Conservation (phyloP, 2,329 filamentous ascomycete species). For the Alternaria burnsii region DNA sequence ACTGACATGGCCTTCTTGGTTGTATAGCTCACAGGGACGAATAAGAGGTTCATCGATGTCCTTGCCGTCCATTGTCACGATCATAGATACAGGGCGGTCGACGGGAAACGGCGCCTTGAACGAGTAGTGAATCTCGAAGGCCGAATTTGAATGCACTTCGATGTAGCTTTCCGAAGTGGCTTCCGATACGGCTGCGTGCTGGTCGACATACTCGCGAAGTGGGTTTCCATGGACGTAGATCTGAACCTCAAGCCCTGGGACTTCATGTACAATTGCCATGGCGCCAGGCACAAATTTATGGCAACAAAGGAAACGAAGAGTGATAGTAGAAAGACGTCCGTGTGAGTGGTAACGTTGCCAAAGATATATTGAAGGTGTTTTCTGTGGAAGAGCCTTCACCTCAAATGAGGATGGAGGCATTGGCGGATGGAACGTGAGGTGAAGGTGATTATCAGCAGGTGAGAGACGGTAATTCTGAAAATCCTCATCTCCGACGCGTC, state of each 20-base stretch:
- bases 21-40: slow-evolving; percentile 11
- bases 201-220: slow-evolving; percentile 33
- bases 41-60: slow-evolving; percentile 14
- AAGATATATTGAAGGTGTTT: not conserved
- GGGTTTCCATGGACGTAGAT: slow-evolving; percentile 29
- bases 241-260: slow-evolving; percentile 24
- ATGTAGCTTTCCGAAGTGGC: slow-evolving; percentile 37
- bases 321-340: not conserved
- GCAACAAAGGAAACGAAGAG: too few relatives aligned
- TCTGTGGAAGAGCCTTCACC: not conserved
- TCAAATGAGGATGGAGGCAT: not conserved
- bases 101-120: slow-evolving; percentile 19
- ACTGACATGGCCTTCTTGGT: slow-evolving; percentile 7
- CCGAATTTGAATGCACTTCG: slow-evolving; percentile 29
- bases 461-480: not conserved
- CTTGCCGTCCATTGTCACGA: slow-evolving; percentile 31
- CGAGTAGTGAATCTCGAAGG: slow-evolving; percentile 27
- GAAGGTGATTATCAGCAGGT: slow-evolving; percentile 1
- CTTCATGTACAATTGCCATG: slow-evolving; percentile 23
- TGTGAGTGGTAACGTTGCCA: not conserved
- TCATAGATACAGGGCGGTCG: slow-evolving; percentile 18
- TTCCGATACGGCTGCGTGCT: slow-evolving; percentile 14
- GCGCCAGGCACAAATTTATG: not conserved
- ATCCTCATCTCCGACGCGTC: not conserved
- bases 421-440: not conserved